These are phyloP conservation scores for Wolfiporia cocos DNA, from an alignment of 1,284 basidiomycete species.

Conservation along the genomic window DNA sequence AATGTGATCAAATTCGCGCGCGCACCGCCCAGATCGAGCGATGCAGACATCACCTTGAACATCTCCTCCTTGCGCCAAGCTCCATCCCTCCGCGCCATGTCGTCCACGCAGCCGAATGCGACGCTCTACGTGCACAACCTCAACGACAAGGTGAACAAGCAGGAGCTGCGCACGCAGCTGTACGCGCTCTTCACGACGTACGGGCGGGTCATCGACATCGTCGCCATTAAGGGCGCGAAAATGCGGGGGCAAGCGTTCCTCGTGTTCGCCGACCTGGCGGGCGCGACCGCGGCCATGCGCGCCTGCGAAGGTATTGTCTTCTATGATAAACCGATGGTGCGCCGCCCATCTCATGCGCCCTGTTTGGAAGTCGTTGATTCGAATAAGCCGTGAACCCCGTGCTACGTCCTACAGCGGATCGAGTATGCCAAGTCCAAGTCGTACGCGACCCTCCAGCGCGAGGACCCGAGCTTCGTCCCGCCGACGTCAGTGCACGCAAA, in stretches of 20 bases:
- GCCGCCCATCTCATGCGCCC: slow-evolving; percentile 30
- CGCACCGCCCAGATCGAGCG: not conserved
- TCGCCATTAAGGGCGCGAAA: slow-evolving; percentile 83
- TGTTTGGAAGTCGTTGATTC: slow-evolving; percentile 27
- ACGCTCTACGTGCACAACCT: slow-evolving; percentile 95
- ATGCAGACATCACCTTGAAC: not conserved
- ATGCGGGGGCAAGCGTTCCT: slow-evolving; percentile 97
- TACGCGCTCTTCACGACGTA: slow-evolving; percentile 91
- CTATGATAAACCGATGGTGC: slow-evolving; percentile 87
- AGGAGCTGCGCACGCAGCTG: slow-evolving; percentile 81
- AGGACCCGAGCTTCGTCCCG: slow-evolving; percentile 71
- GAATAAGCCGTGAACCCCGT: slow-evolving; percentile 16
- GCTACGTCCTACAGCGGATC: slow-evolving; percentile 56
- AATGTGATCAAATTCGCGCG: not conserved
- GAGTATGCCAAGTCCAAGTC: slow-evolving; percentile 84
- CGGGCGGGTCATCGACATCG: slow-evolving; percentile 90
- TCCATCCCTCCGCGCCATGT: slow-evolving; percentile 15
- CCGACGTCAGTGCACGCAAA: slow-evolving; percentile 57
- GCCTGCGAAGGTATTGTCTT: slow-evolving; percentile 89
- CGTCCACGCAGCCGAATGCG: slow-evolving; percentile 62
- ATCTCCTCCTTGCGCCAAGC: not conserved
- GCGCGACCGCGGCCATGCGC: slow-evolving; percentile 87
- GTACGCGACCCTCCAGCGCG: slow-evolving; percentile 68
- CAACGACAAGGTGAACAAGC: slow-evolving; percentile 91
- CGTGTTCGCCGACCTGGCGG: slow-evolving; percentile 86